Evolutionary conservation across 331 rosid species (phyloP).

Genomic region (Spiraea crenata): DNA sequence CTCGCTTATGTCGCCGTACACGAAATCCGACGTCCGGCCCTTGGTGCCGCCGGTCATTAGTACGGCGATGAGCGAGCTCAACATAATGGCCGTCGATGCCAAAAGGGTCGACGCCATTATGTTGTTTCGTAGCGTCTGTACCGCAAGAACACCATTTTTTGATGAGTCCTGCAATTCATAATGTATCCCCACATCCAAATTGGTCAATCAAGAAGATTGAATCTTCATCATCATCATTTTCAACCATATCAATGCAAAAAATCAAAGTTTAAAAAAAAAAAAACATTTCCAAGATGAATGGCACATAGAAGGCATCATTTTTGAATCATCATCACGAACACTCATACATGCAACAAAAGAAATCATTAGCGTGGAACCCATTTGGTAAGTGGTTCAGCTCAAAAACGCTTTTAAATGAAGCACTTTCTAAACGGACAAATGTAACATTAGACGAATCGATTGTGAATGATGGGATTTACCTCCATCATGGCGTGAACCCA

Average conservation of each 20-base stretch:
- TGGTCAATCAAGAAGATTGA: background rate
- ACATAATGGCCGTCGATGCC: slow-evolving; percentile 88
- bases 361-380: too few species aligned
- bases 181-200: background rate
- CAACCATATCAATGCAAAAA: too few species aligned
- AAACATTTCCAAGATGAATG: too few species aligned
- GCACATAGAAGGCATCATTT: background rate
- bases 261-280: too few species aligned
- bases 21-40: slow-evolving; percentile 16
- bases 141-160: slow-evolving; percentile 76
- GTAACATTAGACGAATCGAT: background rate
- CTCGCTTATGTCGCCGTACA: slow-evolving; percentile 46
- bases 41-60: slow-evolving; percentile 43
- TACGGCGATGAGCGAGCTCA: slow-evolving; percentile 73
- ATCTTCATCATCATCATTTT: background rate
- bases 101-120: slow-evolving; percentile 92
- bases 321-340: background rate
- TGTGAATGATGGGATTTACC: slow-evolving; percentile 37
- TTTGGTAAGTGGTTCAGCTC: too few species aligned
- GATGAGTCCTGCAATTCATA: slow-evolving; percentile 48
- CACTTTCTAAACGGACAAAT: too few species aligned
- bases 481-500: slow-evolving; percentile 96
- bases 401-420: too few species aligned
- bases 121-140: slow-evolving; percentile 80
- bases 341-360: too few species aligned